Evolutionary conservation across 1,284 basidiomycete genomes (phyloP).

Genomic region (Termitomyces sp.): DNA sequence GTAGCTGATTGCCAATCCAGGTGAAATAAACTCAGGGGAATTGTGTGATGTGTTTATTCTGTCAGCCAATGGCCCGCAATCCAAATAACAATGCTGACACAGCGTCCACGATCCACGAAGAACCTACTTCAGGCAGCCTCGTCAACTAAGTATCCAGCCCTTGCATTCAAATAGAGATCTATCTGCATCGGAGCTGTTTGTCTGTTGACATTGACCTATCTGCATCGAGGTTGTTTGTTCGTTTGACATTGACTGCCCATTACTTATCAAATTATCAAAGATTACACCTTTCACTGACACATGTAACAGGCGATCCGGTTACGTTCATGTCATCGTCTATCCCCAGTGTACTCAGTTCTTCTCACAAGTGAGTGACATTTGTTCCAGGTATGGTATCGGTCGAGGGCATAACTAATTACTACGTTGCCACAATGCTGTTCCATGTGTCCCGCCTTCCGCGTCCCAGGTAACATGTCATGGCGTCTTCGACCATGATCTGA

Average conservation of each 20-base stretch:
- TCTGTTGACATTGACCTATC: background rate
- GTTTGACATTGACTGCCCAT: background rate
- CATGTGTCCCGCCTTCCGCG: background rate
- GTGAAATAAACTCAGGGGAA: background rate
- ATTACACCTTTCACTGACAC: background rate
- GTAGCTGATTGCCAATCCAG: background rate
- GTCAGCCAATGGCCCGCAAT: background rate
- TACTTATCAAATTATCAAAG: background rate
- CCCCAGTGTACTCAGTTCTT: background rate
- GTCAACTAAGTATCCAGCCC: background rate
- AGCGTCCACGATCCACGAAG: no score
- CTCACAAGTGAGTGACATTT: slow-evolving; percentile 9
- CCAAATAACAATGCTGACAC: background rate
- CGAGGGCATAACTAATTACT: background rate
- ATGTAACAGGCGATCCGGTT: background rate
- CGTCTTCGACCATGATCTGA: background rate
- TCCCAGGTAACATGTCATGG: background rate
- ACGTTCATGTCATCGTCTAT: background rate
- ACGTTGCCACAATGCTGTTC: background rate
- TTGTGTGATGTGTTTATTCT: background rate
- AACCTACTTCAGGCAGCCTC: no score
- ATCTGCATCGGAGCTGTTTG: background rate
- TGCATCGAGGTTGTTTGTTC: background rate
- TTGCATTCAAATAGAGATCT: background rate
- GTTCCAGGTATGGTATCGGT: slow-evolving; percentile 3